Evolutionary conservation across 2,329 filamentous ascomycete genomes (phyloP).

Genomic region (Fusarium ambrosium): DNA sequence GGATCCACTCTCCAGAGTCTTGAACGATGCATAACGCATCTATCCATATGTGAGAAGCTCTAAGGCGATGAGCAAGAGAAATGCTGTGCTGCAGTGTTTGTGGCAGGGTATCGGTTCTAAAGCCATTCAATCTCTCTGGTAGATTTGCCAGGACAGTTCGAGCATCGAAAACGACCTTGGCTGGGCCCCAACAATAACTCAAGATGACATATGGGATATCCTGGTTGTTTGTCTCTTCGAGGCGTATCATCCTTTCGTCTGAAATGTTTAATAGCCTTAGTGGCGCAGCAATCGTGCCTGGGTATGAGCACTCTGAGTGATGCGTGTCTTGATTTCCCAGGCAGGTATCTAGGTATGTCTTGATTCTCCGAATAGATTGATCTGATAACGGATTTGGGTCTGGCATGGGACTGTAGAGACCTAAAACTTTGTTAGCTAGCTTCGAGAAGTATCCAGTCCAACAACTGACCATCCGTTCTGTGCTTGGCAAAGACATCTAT

Average conservation of each 20-base stretch:
- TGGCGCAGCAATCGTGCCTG: not conserved
- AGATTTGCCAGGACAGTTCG: not conserved
- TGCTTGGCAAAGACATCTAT: not conserved
- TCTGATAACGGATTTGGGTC: not conserved
- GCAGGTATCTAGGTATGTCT: not conserved
- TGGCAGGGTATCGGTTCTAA: not conserved
- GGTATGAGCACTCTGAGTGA: not conserved
- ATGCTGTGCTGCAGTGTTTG: not conserved
- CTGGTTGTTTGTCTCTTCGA: not conserved
- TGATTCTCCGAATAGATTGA: not conserved
- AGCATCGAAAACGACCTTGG: not conserved
- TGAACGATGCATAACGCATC: not conserved
- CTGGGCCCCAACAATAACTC: not conserved
- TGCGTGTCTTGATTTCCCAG: not conserved
- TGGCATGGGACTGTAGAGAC: not conserved
- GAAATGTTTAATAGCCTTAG: not conserved
- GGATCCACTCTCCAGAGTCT: constrained; percentile 9
- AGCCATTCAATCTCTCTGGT: not conserved
- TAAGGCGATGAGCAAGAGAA: not conserved
- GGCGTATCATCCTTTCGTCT: not conserved
- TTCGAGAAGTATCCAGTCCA: rapidly evolving
- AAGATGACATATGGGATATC: not conserved
- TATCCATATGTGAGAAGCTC: not conserved
- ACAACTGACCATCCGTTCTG: not conserved
- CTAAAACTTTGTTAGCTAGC: not conserved